Evolutionary conservation across 1,284 basidiomycete genomes (phyloP).

Genomic region (Pyrrhoderma noxium): DNA sequence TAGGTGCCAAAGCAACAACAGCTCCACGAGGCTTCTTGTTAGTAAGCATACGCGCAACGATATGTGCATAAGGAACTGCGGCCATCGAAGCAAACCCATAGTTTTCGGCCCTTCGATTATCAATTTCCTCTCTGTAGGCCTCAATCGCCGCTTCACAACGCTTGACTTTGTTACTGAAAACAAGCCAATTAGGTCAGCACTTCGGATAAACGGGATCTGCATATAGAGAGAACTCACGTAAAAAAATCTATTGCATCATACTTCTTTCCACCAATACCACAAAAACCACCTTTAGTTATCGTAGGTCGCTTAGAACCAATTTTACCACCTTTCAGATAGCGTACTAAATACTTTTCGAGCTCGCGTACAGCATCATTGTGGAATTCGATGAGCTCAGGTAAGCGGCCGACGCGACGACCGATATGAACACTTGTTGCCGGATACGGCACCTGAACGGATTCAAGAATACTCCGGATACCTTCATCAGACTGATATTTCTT

Average conservation of each 20-base stretch:
- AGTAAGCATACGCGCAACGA: conserved; percentile 65
- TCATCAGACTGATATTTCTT: conserved; percentile 73
- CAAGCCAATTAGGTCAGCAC: background rate
- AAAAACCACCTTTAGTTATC: conserved; percentile 61
- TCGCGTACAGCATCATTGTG: conserved; percentile 84
- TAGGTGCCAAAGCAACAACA: conserved; percentile 66
- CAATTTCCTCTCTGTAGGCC: conserved; percentile 65
- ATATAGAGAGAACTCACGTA: conserved; percentile 42
- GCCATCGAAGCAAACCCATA: conserved; percentile 95
- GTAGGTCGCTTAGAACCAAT: conserved; percentile 70
- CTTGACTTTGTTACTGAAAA: conserved; percentile 55
- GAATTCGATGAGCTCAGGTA: conserved; percentile 74
- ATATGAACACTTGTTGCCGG: conserved; percentile 82
- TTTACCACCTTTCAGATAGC: conserved; percentile 75
- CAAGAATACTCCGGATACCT: conserved; percentile 66
- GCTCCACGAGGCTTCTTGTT: conserved; percentile 70
- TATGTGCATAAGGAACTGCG: conserved; percentile 84
- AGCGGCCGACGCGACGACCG: conserved; percentile 63
- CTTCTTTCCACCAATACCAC: conserved; percentile 69
- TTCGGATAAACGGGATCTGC: conserved; percentile 9
- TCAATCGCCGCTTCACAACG: conserved; percentile 77
- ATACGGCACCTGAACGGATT: conserved; percentile 69
- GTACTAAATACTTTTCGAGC: conserved; percentile 77
- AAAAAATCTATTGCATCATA: conserved; percentile 82
- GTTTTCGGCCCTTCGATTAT: conserved; percentile 74